Evolutionary conservation across 257 asterid genomes (phyloP).

Genomic region (Oldenlandia corymbosa): DNA sequence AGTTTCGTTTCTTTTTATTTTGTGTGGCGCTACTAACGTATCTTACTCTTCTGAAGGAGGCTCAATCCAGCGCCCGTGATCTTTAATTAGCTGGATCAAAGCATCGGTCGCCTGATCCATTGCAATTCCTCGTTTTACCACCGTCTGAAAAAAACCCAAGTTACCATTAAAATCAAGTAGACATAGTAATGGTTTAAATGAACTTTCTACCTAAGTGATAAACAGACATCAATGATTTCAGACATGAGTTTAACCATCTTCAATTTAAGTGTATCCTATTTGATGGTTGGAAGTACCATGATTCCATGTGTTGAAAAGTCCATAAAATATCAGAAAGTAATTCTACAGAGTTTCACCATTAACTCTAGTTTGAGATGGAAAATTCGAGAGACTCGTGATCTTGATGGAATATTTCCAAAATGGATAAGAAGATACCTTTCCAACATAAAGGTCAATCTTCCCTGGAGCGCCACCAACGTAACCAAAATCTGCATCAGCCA

Average conservation of each 20-base stretch:
- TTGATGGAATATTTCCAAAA: slow-evolving; percentile 3
- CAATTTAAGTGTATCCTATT: background rate
- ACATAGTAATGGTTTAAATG: too few species aligned
- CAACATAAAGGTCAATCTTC: slow-evolving; percentile 95
- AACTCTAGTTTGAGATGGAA: background rate
- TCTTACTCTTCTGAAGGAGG: slow-evolving; percentile 63
- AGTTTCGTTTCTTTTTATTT: background rate
- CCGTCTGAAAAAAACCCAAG: slow-evolving; percentile 37
- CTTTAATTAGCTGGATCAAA: slow-evolving; percentile 73
- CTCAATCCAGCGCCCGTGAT: slow-evolving; percentile 77
- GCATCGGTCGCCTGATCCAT: slow-evolving; percentile 85
- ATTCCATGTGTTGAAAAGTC: background rate
- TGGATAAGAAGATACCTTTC: slow-evolving; percentile 56
- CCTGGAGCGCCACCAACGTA: slow-evolving; percentile 99
- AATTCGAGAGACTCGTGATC: background rate
- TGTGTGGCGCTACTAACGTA: background rate
- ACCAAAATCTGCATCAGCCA: slow-evolving; percentile 99
- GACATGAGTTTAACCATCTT: background rate
- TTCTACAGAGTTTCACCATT: background rate
- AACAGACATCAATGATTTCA: background rate
- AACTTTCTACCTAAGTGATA: background rate
- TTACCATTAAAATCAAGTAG: background rate
- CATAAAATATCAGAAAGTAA: background rate
- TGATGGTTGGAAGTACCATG: background rate
- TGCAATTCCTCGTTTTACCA: slow-evolving; percentile 62